Evolutionary conservation across 805 yeast genomes (phyloP), one percentile per base, ranked within the genome.

Genomic region (Candida multigemmis): DNA sequence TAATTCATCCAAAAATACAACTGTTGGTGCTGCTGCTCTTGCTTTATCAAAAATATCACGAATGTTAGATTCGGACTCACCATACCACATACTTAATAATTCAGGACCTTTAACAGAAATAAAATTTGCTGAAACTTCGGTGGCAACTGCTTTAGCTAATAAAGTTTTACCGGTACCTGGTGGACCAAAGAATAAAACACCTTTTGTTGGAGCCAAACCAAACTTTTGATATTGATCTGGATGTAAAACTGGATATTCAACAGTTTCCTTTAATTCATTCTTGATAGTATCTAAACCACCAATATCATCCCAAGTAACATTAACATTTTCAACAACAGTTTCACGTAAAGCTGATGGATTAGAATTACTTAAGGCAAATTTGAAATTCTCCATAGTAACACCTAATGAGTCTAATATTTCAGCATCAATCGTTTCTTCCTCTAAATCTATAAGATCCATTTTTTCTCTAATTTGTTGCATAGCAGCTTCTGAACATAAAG

Each of bases 141-240:
- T 91, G 25, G 99, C 99, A 44, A 91, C 97, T 30, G 99, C 99
- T 65, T 91, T 91, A 24, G 98, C 98, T 48, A 91, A 71, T 50
- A 91, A 66, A 4, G 99, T 91, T 67, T 91, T 91, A 86, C 98
- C 98, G 35, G 97, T 91, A 82, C 99, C 99, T 35, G 99, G 99
- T 28, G 99, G 99, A 45, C 99, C 99, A 56, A 82, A 91, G 71
- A 91, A 91, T 55, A 91, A 69, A 41, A 91, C 98, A 67, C 99
- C 99, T 64, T 89, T 87, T 21, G 98, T 78, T 30, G 99, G 98
- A 7, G 97, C 77, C 55, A 91, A 74, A 40, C 99, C 99, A 52
- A 91, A 91, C 67, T 91, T 93, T 60, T 93, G 83, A 65, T 85
- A 91, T 69, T 89, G 95, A 51, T 91, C 98, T 59, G 99, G 97